Evolutionary conservation across 1,284 basidiomycete species (phyloP).

Genomic region (Singerocomus inundabilis): DNA sequence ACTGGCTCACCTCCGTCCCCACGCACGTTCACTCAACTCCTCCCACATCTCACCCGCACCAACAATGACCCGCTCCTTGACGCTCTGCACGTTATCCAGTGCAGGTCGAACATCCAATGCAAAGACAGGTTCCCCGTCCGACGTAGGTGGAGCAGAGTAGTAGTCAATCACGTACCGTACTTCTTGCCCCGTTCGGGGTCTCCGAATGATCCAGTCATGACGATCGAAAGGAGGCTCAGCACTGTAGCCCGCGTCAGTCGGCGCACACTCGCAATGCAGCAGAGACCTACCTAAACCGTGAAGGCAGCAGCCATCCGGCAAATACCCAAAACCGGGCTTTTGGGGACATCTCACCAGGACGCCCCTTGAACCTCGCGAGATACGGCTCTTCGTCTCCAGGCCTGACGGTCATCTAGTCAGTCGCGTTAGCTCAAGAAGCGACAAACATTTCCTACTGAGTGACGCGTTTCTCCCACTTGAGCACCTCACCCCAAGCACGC

Average conservation of each 20-base stretch:
- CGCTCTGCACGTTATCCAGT: slow-evolving; percentile 73
- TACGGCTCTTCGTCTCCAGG: slow-evolving; percentile 53
- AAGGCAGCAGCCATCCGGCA: slow-evolving; percentile 86
- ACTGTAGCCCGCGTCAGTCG: slow-evolving; percentile 42
- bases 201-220: slow-evolving; percentile 96
- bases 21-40: slow-evolving; percentile 32
- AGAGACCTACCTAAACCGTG: slow-evolving; percentile 76
- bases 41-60: slow-evolving; percentile 74
- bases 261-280: neutral
- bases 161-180: slow-evolving; percentile 97
- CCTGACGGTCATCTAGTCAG: slow-evolving; percentile 24
- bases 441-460: slow-evolving; percentile 44
- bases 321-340: slow-evolving; percentile 87
- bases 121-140: slow-evolving; percentile 88
- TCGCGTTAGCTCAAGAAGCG: neutral
- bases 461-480: slow-evolving; percentile 86
- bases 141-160: slow-evolving; percentile 84
- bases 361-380: slow-evolving; percentile 84
- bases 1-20: slow-evolving; percentile 23
- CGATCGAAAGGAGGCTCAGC: slow-evolving; percentile 93
- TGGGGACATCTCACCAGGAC: slow-evolving; percentile 85
- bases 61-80: slow-evolving; percentile 68
- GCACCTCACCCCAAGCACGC: slow-evolving; percentile 92
- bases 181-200: slow-evolving; percentile 69
- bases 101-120: slow-evolving; percentile 90